Conservation (phyloP, 2,329 filamentous ascomycete genomes). For the Lachnellula arida region DNA sequence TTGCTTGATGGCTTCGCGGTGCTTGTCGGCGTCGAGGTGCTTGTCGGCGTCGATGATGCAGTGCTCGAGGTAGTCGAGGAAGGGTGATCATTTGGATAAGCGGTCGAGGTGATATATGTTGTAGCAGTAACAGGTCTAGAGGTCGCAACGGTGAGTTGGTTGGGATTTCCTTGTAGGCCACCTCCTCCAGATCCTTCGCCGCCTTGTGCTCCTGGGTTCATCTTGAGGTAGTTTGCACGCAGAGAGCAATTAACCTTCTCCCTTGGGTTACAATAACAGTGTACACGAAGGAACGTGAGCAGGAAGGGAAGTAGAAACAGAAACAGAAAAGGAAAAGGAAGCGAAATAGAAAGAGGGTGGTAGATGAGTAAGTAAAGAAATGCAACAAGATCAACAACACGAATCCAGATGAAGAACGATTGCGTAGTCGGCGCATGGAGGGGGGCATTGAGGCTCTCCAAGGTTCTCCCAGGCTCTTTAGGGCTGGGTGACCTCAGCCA, state of each 20-base stretch:
- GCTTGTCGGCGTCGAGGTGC: slow-evolving; percentile 8
- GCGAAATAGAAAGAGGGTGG: too few species aligned
- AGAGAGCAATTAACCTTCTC: slow-evolving; percentile 3
- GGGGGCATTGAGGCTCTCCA: not conserved
- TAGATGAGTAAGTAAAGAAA: not conserved
- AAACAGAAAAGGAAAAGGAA: not conserved
- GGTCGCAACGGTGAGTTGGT: not conserved
- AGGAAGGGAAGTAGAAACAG: not conserved
- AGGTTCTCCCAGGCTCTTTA: not conserved
- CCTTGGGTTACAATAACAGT: not conserved
- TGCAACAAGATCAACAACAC: not conserved
- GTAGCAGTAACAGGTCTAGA: not conserved
- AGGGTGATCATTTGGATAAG: not conserved
- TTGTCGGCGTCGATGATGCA: slow-evolving; percentile 9
- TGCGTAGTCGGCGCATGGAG: not conserved
- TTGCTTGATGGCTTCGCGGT: slow-evolving; percentile 3
- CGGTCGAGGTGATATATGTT: not conserved
- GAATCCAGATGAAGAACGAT: not conserved
- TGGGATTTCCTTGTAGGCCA: not conserved
- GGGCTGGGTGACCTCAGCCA: not conserved
- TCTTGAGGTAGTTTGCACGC: not conserved
- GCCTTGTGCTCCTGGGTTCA: not conserved
- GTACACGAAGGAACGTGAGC: not conserved
- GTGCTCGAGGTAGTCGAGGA: slow-evolving; percentile 1
- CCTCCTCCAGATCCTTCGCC: not conserved